A percentile compares a stretch with the other conserved stretches of the same genome.
phyloP scores from a whole-genome alignment of 257 asterid species.

The Primulina huaijiensis region DNA sequence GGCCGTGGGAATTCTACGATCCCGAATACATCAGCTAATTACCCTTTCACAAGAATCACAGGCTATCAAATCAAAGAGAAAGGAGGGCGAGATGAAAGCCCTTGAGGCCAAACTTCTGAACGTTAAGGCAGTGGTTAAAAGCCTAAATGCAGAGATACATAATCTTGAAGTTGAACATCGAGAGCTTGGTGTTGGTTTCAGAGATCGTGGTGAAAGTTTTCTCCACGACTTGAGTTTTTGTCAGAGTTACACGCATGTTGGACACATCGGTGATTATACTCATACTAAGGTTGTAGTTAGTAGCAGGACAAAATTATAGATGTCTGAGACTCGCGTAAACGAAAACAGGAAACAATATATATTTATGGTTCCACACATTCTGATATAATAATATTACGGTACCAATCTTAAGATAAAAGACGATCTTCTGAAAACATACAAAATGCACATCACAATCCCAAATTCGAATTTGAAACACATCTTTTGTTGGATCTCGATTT shows the following conservation, averaged over 20 bases:
- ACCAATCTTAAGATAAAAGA: too few species aligned
- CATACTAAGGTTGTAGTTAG: too few species aligned
- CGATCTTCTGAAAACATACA: too few species aligned
- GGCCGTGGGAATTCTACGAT: slow-evolving; percentile 61
- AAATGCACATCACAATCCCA: too few species aligned
- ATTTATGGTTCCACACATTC: too few species aligned
- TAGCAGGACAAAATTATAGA: too few species aligned
- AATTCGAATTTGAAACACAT: too few species aligned
- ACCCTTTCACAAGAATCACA: slow-evolving; percentile 23
- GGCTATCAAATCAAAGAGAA: slow-evolving; percentile 27
- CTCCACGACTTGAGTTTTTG: neutral
- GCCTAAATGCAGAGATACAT: slow-evolving; percentile 40
- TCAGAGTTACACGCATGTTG: neutral
- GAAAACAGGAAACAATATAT: too few species aligned
- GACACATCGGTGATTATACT: too few species aligned
- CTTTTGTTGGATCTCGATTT: too few species aligned
- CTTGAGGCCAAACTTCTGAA: slow-evolving; percentile 28
- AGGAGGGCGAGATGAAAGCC: slow-evolving; percentile 32
- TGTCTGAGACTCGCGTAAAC: too few species aligned
- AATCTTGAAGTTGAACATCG: slow-evolving; percentile 29
- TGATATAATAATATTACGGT: too few species aligned
- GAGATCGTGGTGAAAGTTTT: slow-evolving; percentile 48
- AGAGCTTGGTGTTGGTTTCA: slow-evolving; percentile 22
- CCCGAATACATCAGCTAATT: slow-evolving; percentile 36
- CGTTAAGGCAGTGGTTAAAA: slow-evolving; percentile 20